phyloP scores from a whole-genome alignment of 805 yeast species.

The Sugiyamaella smithiae region DNA sequence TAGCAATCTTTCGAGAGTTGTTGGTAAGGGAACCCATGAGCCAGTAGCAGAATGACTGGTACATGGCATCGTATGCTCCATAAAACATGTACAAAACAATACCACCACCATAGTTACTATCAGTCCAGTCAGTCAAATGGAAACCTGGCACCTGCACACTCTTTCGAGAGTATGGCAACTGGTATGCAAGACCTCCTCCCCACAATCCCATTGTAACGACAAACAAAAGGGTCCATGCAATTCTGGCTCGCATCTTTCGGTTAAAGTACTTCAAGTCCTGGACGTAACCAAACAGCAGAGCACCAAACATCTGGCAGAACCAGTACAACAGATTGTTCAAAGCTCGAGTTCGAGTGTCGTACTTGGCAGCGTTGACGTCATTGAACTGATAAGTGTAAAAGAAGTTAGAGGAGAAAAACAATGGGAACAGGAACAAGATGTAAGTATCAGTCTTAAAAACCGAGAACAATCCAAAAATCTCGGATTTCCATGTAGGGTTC shows the following conservation, averaged over 20 bases:
- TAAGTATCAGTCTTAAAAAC: constrained; percentile 42
- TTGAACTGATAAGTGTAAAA: constrained; percentile 63
- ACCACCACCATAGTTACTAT: constrained; percentile 50
- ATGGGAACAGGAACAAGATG: constrained; percentile 53
- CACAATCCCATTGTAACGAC: constrained; percentile 43
- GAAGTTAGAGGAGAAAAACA: constrained; percentile 62
- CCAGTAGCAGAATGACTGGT: constrained; percentile 57
- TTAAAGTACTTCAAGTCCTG: constrained; percentile 44
- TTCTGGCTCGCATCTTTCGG: constrained; percentile 45
- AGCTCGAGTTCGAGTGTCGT: constrained; percentile 59
- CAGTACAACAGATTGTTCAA: constrained; percentile 59
- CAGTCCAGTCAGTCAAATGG: constrained; percentile 45
- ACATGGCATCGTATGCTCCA: constrained; percentile 57
- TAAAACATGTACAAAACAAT: constrained; percentile 60
- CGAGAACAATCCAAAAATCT: constrained; percentile 39
- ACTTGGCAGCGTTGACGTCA: constrained; percentile 52
- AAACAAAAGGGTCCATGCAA: constrained; percentile 44
- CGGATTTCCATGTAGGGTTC: constrained; percentile 46
- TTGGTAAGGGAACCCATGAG: constrained; percentile 56
- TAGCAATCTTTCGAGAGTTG: constrained; percentile 51
- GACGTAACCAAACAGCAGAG: constrained; percentile 44
- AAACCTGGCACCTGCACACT: constrained; percentile 5
- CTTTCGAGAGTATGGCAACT: constrained; percentile 31
- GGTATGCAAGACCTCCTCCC: constrained; percentile 33
- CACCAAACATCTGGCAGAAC: constrained; percentile 58